These are phyloP conservation scores for Neostapfia colusana DNA, from an alignment of 176 grass and related monocot species.

Conservation along the genomic window DNA sequence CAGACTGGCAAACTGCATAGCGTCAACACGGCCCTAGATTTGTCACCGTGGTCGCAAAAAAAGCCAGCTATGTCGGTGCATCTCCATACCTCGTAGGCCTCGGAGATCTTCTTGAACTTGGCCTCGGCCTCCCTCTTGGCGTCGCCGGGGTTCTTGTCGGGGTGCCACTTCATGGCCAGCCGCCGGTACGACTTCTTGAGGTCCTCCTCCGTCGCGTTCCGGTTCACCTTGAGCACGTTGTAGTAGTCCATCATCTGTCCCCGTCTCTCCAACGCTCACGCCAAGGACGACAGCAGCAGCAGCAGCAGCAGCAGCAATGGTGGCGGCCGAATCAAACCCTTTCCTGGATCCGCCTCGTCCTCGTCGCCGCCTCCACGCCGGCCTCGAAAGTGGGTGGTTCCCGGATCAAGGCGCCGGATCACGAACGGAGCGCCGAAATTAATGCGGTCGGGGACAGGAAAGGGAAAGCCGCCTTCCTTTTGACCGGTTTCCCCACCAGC, in stretches of 20 bases:
- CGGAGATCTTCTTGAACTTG: slow-evolving; percentile 92
- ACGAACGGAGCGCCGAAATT: neutral
- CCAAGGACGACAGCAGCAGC: slow-evolving; percentile 17
- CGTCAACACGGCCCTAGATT: neutral
- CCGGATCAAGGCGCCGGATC: neutral
- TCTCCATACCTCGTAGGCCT: slow-evolving; percentile 81
- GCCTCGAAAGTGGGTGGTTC: no score
- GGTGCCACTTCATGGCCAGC: slow-evolving; percentile 88
- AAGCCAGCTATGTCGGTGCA: neutral
- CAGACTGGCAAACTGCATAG: neutral
- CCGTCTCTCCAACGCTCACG: slow-evolving; percentile 66
- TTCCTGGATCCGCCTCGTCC: slow-evolving; percentile 29
- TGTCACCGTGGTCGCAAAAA: neutral
- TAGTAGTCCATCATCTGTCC: slow-evolving; percentile 88
- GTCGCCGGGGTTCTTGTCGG: slow-evolving; percentile 81
- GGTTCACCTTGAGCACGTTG: slow-evolving; percentile 85
- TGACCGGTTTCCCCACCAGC: neutral
- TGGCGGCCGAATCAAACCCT: neutral
- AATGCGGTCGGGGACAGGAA: neutral
- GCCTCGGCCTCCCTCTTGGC: slow-evolving; percentile 70
- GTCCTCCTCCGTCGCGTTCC: slow-evolving; percentile 74
- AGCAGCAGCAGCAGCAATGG: neutral
- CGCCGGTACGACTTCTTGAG: slow-evolving; percentile 83
- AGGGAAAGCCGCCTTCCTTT: slow-evolving; percentile 24
- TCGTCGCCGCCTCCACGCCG: no score